Evolutionary conservation across 2,329 filamentous ascomycete genomes (phyloP), one percentile per base, ranked within the genome.

Genomic region (Penicillium sp.): DNA sequence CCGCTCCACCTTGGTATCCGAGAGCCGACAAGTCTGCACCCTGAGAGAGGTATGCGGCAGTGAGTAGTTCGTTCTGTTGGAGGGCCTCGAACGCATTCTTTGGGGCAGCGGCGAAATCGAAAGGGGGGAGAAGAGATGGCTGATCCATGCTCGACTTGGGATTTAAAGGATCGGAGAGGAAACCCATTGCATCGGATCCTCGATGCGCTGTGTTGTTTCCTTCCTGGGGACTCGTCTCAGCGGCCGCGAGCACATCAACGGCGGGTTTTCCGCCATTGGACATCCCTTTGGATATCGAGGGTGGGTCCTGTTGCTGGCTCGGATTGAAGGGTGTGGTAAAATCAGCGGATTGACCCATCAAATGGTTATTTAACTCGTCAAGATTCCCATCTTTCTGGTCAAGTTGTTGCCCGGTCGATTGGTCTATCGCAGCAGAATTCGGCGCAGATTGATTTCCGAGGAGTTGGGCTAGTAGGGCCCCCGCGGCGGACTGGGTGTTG

Each of bases 391-490:
- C 58, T 42, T 59, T 54, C 9, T 53, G 31, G 25, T 55, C 54
- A 4, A 39, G 33, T 47, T 54, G 47, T 36, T 47, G 43, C 28
- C 48, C 57, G 38, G 40, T 33, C 24, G 50, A 48, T 51, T 53
- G 53, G 30, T 44, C 51, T 40, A 44, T 50, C 35, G 61, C 58
- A 39, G 54, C 51, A 42, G 58, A 57, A 41, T 55, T 57, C 30
- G 62, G 48, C 48, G 60, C 54, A 31, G 63, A 49, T 53, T 69
- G 68, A 51, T 68, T 70, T 38, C 71, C 69, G 47, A 75, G 66
- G 8, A 75, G 63, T 59, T 75, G 72, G 31, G 73, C 72, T 40
- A 75, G 63, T 14, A 75, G 66, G 39, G 72, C 69, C 24, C 69
- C 72, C 49, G 73, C 72, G 39, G 72, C 72, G 38, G 64, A 70